Percentiles rank a stretch among this genome's conserved stretches.
phyloP scores from a whole-genome alignment of 176 grass and related monocot species.

The Rhipidocladum racemiflorum region DNA sequence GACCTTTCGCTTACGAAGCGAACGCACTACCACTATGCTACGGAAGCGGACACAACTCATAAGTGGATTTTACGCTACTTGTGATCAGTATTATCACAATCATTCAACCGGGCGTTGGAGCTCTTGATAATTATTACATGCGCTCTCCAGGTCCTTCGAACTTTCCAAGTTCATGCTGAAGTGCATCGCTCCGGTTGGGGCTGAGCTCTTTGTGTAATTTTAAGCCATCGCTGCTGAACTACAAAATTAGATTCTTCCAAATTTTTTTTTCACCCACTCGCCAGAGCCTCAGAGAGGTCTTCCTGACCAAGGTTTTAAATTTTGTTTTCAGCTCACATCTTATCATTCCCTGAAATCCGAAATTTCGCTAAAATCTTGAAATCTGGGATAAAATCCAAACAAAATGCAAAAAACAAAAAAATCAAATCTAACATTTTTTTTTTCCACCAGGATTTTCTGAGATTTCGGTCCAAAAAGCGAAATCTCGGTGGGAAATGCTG shows the following conservation, averaged over 20 bases:
- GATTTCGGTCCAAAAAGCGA: too few species aligned
- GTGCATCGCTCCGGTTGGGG: neutral
- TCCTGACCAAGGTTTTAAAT: too few species aligned
- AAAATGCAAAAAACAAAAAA: too few species aligned
- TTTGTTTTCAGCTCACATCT: too few species aligned
- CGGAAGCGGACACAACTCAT: neutral
- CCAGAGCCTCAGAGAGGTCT: neutral
- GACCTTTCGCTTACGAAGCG: conserved; percentile 96
- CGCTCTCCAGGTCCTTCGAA: neutral
- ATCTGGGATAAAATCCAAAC: too few species aligned
- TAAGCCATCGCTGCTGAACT: neutral
- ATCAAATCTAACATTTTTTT: too few species aligned
- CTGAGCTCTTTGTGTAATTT: neutral
- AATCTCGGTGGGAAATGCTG: too few species aligned
- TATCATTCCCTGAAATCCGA: too few species aligned
- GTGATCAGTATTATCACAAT: fast-evolving
- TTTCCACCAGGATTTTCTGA: too few species aligned
- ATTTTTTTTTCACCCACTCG: neutral
- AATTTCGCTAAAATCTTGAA: too few species aligned
- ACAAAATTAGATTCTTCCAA: neutral
- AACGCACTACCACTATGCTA: conserved; percentile 85
- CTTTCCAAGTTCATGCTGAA: neutral
- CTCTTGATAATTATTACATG: too few species aligned
- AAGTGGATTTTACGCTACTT: fast-evolving
- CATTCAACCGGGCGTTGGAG: neutral